Evolutionary conservation across 1,284 basidiomycete species (phyloP).

Genomic region (Trichosporon ovoides): DNA sequence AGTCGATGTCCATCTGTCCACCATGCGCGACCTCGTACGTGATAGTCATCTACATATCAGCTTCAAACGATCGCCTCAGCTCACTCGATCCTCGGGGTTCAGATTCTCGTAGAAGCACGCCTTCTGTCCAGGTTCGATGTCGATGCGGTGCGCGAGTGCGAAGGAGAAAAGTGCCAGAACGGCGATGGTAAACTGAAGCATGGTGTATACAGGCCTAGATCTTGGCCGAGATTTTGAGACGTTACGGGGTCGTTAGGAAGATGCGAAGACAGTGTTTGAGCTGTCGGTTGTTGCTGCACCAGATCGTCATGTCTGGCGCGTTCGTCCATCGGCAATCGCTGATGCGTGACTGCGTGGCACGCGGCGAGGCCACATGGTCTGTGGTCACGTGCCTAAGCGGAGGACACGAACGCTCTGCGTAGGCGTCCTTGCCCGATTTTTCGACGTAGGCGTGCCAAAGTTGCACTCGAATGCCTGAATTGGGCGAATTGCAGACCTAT

Average conservation of each 20-base stretch:
- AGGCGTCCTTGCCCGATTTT: too few relatives aligned
- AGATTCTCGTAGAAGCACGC: slow-evolving; percentile 99
- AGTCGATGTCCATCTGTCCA: slow-evolving; percentile 94
- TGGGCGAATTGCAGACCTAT: not conserved
- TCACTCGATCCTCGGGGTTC: slow-evolving; percentile 85
- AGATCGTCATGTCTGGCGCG: not conserved
- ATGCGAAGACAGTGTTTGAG: not conserved
- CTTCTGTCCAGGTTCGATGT: slow-evolving; percentile 67
- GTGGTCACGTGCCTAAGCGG: too few relatives aligned
- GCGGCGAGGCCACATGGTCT: not conserved
- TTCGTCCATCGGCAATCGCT: not conserved
- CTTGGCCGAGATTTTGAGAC: not conserved
- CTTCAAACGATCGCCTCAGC: not conserved
- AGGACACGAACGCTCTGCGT: too few relatives aligned
- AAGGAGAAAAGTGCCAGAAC: slow-evolving; percentile 24
- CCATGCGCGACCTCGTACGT: slow-evolving; percentile 93
- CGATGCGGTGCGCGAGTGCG: slow-evolving; percentile 52
- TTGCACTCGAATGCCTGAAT: too few relatives aligned
- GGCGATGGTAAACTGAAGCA: slow-evolving; percentile 15
- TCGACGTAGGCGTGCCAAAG: too few relatives aligned
- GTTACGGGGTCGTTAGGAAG: slow-evolving; percentile 5
- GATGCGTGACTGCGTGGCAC: slow-evolving; percentile 7
- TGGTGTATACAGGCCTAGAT: not conserved
- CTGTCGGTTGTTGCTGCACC: not conserved
- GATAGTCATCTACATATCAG: slow-evolving; percentile 78